Base-by-base conservation (phyloP, 441 rosid genomes). In the Manihot esculenta region DNA sequence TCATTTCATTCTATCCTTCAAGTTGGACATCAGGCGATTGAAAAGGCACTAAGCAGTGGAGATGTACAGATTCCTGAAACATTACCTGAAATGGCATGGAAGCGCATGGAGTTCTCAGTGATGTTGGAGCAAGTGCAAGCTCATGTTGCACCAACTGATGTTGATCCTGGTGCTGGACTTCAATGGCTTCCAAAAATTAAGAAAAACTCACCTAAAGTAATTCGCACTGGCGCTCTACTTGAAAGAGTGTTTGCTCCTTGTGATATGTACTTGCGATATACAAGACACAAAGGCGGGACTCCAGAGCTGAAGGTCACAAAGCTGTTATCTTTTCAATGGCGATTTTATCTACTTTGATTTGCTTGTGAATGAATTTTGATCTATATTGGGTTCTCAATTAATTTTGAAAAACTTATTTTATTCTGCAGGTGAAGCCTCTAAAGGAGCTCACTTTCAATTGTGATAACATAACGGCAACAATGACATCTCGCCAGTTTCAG, bases 91-190 rank as follows among this genome's bases (percentile, higher is more conserved):
- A 86, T 95, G 97, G 85, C 90, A 14, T 91, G 94, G 94, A 95
- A 87, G 74, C 91, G 87, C 69, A 93, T 76, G 88, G 98, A 95
- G 79, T 84, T 88, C 60, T 95, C 99, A 57, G 97, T 93, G 74
- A 95, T 95, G 98, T 77, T 95, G 89, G 95, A 91, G 86, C 91
- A 83, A 77, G 99, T 95, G 70, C 99, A 95, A 82, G 99, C 98
- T 80, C 99, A 95, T 79, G 99, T 95, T 76, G 98, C 99, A 74
- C 99, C 98, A 5, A 95, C 99, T 74, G 99, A 95, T 82, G 99
- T 95, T 48, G 98, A 95, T 82, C 99, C 97, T 44, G 98, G 98
- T 69, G 99, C 99, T 59, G 99, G 98, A 74, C 74, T 95, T 66
- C 99, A 95, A 80, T 95, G 99, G 99, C 98, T 95, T 77, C 98